Base-by-base conservation (phyloP, 1,139 yeast genomes). In the Suhomyces choctaworum region DNA sequence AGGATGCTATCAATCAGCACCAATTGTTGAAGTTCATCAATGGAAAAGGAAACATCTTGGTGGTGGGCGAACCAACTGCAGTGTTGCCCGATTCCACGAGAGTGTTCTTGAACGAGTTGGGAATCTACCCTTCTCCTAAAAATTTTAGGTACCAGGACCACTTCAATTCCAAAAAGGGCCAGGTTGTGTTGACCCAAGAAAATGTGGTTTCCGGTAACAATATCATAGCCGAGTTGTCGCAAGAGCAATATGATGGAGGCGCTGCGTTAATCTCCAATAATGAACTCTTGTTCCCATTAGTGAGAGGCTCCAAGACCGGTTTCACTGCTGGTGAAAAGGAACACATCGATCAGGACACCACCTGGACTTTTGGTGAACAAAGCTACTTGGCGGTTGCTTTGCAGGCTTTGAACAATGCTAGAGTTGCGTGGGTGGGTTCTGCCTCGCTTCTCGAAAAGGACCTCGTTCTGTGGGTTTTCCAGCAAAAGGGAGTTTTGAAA, bases 361-460 rank as follows among this genome's bases (percentile, higher is more conserved):
- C 74, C 7, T 94, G 97, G 96, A 81, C 87, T 8, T 67, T 81
- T 31, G 98, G 98, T 17, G 70, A 78, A 33, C 95, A 90, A 62
- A 88, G 88, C 10, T 80, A 70, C 56, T 57, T 86, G 37, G 78
- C 82, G 16, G 95, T 81, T n/a, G 94, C 81, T 1, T 76, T 88
- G 52, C 98, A 94, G 66, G 85, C 84, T 27, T 69, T 81, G 42
- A 76, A 77, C 56, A 88, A 87, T 53, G 87, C 95, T 3, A 80
- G 99, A 50, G 71, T 81, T 29, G 59, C 76, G 10, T 89, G 97
- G 96, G 51, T 84, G 11, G 98, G 97, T 13, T 73, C 85, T 27
- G 64, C 63, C 11, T 69, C 72, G 9, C 63, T 84, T 31, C 63
- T 89, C 32, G 64, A 66, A n/a, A 16, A 37, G 8, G 82, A 78